Percentiles rank a stretch among this genome's conserved stretches.
Conservation (phyloP, 805 yeast genomes). For the Ogataea parapolymorpha region DNA sequence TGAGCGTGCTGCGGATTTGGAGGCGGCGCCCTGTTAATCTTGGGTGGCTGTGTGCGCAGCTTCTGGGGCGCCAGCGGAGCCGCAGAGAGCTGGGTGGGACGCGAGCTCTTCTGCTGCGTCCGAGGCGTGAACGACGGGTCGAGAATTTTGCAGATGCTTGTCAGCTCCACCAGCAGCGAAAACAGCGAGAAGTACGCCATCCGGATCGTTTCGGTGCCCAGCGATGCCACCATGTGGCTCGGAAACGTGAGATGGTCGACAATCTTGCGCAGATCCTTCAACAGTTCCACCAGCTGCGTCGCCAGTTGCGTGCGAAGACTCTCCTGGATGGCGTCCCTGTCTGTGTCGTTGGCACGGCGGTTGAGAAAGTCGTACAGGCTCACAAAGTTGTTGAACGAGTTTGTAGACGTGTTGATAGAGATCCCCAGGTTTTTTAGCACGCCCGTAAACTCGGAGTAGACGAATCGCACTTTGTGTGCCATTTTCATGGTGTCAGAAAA, state of each 20-base stretch:
- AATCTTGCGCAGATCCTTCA: slow-evolving; percentile 22
- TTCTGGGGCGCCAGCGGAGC: slow-evolving; percentile 11
- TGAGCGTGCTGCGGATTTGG: slow-evolving; percentile 22
- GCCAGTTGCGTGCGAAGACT: slow-evolving; percentile 16
- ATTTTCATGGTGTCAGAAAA: slow-evolving; percentile 15
- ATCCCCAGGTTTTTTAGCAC: slow-evolving; percentile 17
- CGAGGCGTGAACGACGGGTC: slow-evolving; percentile 20
- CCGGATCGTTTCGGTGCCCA: slow-evolving; percentile 21
- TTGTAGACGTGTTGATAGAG: slow-evolving; percentile 10
- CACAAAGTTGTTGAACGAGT: slow-evolving; percentile 17
- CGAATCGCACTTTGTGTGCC: slow-evolving; percentile 22
- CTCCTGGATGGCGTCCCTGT: slow-evolving; percentile 12
- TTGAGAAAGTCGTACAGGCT: slow-evolving; percentile 21
- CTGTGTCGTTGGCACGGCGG: slow-evolving; percentile 15
- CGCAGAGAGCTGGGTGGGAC: slow-evolving; percentile 10
- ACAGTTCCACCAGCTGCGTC: slow-evolving; percentile 18
- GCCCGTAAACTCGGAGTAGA: slow-evolving; percentile 20
- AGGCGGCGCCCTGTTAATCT: slow-evolving; percentile 21
- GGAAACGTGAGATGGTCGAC: slow-evolving; percentile 18
- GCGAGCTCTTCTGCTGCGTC: slow-evolving; percentile 6
- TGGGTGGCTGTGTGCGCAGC: slow-evolving; percentile 14
- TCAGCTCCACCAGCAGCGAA: slow-evolving; percentile 29
- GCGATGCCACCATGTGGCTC: slow-evolving; percentile 5
- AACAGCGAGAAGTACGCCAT: slow-evolving; percentile 26
- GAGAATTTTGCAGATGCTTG: slow-evolving; percentile 24